Evolutionary conservation across 208 protist genomes (phyloP), one percentile per base, ranked within the genome.

Genomic region (Jaenimonas drosophilae): DNA sequence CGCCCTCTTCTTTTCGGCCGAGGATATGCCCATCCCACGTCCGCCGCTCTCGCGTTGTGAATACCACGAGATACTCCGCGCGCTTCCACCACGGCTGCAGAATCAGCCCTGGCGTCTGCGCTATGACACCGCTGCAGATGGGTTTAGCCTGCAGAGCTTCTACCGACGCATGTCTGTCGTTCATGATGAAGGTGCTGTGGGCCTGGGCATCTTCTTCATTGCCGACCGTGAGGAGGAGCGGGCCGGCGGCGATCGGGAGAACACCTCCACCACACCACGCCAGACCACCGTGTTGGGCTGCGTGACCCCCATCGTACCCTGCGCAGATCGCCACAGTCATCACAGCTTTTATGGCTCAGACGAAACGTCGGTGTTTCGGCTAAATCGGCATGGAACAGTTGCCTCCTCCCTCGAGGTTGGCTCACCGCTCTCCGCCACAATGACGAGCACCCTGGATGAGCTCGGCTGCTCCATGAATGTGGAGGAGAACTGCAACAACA

Each of bases 291-390:
- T 75, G 4, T 41, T 86, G n/a, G 76, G 76, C 27, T 80, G 71
- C 56, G 80, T 78, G 49, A 76, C 71, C 3, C 68, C 71, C 0
- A 54, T 70, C 20, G 72, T 78, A 28, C 76, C 76, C 9, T 70
- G 55, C 12, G 31, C 72, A 24, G 40, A 42, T 11, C 60, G 28
- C 20, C 61, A 64, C 46, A 40, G 46, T 1, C 60, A 54, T 6
- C 70, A 79, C 41, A 31, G 58, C 1, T 84, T 73, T 54, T 84
- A 53, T 42, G 75, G 76, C 20, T 73, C 68, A 2, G 3, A 40
- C 9, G 71, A 78, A 0, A 70, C 71, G 6, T 71, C 63, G 41
- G 71, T 86, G 16, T 86, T 86, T 47, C 43, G 53, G 0, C 21
- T 74, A 24, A 7, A 54, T 11, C 7, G 12, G 11, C 11, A 25